Conservation (phyloP, 164 flowering plant genomes). For the Tinospora cordifolia region DNA sequence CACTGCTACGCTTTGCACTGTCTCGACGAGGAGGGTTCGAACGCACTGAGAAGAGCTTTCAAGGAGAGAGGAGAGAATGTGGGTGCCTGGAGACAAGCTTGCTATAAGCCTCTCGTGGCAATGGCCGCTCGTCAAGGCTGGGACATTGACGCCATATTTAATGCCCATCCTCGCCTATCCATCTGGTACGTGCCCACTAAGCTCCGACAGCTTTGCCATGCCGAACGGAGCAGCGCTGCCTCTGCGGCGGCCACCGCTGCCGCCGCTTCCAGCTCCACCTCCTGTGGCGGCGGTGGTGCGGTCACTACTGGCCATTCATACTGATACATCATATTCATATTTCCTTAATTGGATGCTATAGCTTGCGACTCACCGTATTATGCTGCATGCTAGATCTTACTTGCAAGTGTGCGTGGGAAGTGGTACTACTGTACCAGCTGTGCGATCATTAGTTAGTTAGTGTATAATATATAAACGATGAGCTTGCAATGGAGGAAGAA, state of each 20-base stretch:
- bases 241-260: too few relatives aligned
- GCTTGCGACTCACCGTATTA: too few relatives aligned
- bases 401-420: too few relatives aligned
- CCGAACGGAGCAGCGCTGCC: conserved; percentile 53
- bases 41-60: conserved; percentile 57
- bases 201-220: conserved; percentile 94
- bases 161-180: conserved; percentile 67
- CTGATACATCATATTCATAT: neutral
- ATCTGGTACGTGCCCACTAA: conserved; percentile 97
- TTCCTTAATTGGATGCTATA: too few relatives aligned
- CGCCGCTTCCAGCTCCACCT: conserved; percentile 28
- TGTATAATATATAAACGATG: too few relatives aligned
- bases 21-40: conserved; percentile 72
- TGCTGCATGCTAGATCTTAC: neutral
- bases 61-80: conserved; percentile 92
- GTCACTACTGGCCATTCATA: neutral
- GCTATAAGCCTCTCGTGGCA: conserved; percentile 80
- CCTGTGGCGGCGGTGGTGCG: conserved; percentile 6
- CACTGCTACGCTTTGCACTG: conserved; percentile 95
- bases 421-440: too few relatives aligned
- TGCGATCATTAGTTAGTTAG: too few relatives aligned
- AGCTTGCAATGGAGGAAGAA: too few relatives aligned
- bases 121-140: conserved; percentile 71
- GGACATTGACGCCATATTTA: conserved; percentile 89
- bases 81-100: conserved; percentile 97